Base-by-base conservation (phyloP, 768 basidiomycete genomes). In the Hydnum rufescens region DNA sequence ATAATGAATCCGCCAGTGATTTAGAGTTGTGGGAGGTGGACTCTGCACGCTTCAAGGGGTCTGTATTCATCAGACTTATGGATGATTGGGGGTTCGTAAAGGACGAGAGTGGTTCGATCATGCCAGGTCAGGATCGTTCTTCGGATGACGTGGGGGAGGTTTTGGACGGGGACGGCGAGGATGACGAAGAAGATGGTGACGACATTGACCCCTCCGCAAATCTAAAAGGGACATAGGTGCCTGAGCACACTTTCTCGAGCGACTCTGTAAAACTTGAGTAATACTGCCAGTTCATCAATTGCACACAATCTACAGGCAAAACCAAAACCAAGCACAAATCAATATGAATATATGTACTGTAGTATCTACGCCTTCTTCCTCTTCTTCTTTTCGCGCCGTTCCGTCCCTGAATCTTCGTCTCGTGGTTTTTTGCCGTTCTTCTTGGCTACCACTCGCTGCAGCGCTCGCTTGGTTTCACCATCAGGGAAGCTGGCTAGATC, bases 381-480 rank as follows among this genome's bases (percentile, higher is more conserved):
- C 71, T 25, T 70, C 70, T 44, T 69, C 36, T 39, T 39, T 13
- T 13, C 36, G 36, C 36, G 36, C 13, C 13, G 13, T 47, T 47
- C 16, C 51, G 64, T 68, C 50, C 30, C 50, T 25, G 55, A 31
- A 4, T 42, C 52, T 5, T 56, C 49, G 8, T 60, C 53, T 64
- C n/a, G n/a, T n/a, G n/a, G 60, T 51, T 62, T 59, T 44, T 60
- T 1, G 44, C 13, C 72, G 6, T 68, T 57, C 51, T 62, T 67
- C 68, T 83, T 85, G 56, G 70, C 69, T 32, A 68, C 57, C 4
- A 75, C 66, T 4, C 75, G 68, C 58, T 74, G 67, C 22, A 88
- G 61, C 0, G 76, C 74, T 4, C 74, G 68, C 65, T 82, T 87
- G 30, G 78, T 75, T 61, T 82, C 80, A 3, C 82, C 78, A 29